Evolutionary conservation across 164 flowering plant species (phyloP), one percentile per base, ranked within the genome.

Genomic region (Stephania yunnanensis): DNA sequence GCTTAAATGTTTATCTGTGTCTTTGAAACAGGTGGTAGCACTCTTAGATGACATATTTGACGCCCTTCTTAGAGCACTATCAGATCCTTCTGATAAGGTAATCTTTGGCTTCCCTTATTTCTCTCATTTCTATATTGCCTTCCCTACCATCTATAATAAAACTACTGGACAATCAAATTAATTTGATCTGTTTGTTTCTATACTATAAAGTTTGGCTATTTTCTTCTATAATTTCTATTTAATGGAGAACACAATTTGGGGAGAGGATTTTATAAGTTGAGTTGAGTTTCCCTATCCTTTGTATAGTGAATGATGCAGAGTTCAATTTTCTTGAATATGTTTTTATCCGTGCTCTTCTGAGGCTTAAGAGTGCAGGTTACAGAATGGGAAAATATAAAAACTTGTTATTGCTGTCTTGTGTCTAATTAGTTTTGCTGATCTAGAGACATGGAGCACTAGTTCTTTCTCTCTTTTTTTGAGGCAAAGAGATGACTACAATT

Each of bases 31-130:
- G 97, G 98, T 92, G 12, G 77, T 95, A 61, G 75, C 85, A 72
- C 86, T 80, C 82, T 84, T 95, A 74, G 84, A 87, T 83, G 96
- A 90, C 78, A 87, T 92, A 76, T 89, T 94, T 85, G 97, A 90
- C 73, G 86, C 91, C 15, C 95, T 95, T 70, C 81, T 93, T 73
- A 84, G 82, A 81, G 89, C 88, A 48, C 83, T 95, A 11, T 94
- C 97, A 46, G 99, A 95, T 90, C 86, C 96, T 58, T 89, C 97
- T 71, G 95, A 94, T 78, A 88, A 91, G 94, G 98, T 95, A 88
- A 22, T 52, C 7, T 20, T 75, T 75, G 46, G 20, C 55, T 73
- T 9, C 25, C 12, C 53, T 52, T 42, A 42, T n/a, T 29, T 65
- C 22, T 10, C 61, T 0, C 10, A 19, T 20, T 46, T 70, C 17